Evolutionary conservation across 768 basidiomycete genomes (phyloP).

Genomic region (Paxillus involutus): DNA sequence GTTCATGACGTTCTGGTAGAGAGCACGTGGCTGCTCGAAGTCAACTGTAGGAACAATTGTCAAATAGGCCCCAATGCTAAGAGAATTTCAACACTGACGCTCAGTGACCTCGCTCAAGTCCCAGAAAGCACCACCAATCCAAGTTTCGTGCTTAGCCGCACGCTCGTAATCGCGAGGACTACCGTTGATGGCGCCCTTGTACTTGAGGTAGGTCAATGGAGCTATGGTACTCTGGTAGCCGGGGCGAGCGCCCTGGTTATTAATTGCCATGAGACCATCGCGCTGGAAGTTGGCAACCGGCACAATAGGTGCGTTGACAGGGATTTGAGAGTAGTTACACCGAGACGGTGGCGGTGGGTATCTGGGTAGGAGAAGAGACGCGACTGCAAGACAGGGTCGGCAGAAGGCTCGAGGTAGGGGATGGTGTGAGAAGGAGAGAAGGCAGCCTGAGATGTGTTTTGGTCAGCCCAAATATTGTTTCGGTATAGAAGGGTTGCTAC

Average conservation of each 20-base stretch:
- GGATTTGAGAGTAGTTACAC: conserved; percentile 83
- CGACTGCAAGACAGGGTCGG: conserved; percentile 91
- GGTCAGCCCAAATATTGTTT: conserved; percentile 6
- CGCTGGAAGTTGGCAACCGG: conserved; percentile 92
- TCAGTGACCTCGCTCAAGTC: conserved; percentile 78
- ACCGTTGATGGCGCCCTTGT: conserved; percentile 46
- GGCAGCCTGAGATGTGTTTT: conserved; percentile 46
- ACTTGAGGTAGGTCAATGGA: conserved; percentile 63
- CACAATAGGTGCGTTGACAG: conserved; percentile 77
- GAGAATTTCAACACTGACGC: conserved; percentile 47
- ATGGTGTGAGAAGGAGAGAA: conserved; percentile 88
- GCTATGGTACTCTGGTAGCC: conserved; percentile 83
- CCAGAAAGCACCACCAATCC: conserved; percentile 65
- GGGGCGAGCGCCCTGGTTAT: conserved; percentile 82
- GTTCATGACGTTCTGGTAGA: conserved; percentile 69
- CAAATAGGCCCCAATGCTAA: background rate
- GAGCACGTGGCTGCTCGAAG: conserved; percentile 78
- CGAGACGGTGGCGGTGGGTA: conserved; percentile 84
- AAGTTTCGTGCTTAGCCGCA: conserved; percentile 65
- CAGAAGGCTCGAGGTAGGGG: conserved; percentile 86
- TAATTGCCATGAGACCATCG: conserved; percentile 66
- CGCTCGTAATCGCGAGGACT: conserved; percentile 37
- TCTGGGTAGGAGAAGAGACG: conserved; percentile 95
- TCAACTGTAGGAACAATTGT: conserved; percentile 49
- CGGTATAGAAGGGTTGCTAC: conserved; percentile 28